Base-by-base conservation (phyloP, 2,329 filamentous ascomycete genomes). In the Colletotrichum camelliae region DNA sequence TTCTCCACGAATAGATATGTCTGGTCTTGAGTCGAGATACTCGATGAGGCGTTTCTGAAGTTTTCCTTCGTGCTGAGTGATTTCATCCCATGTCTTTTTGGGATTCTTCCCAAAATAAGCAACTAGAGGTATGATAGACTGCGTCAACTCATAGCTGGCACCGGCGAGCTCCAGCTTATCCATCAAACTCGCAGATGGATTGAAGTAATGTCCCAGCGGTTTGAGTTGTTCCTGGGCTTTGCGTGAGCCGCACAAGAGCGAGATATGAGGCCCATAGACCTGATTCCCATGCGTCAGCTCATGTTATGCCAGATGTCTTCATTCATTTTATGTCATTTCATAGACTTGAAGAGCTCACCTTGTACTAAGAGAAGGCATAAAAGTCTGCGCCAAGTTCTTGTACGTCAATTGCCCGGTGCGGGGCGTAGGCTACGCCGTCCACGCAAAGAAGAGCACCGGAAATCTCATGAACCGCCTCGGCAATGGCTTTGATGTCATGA, bases 351-450 rank as follows among this genome's bases (percentile, higher is more conserved):
- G 29, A 16, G 29, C 58, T n/a, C 68, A 79, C 79, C 82, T 96
- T 96, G 85, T 96, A 96, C 94, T 94, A 96, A 0, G 89, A 92
- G 81, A 96, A 95, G 16, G 88, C 85, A 82, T 96, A 96, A 79
- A 96, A 93, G 81, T 96, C 94, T 0, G 93, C 93, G 1, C 90
- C 94, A 0, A 95, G 86, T 0, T 85, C 91, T 77, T 90, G 87
- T 5, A 96, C 92, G 81, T 96, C 93, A 13, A 96, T 85, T 12
- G 86, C 86, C 7, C 94, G 88, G 82, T 96, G 94, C 0, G 94
- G 94, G 0, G 94, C 94, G 80, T 92, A 95, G 5, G 94, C 93
- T 0, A 96, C 94, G 2, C 91, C 94, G 83, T 96, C 94, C 7
- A 96, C 93, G 77, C 90, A 93, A 1, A 96, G 85, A 2, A 95